A percentile compares a stretch with the other conserved stretches of the same genome.
phyloP scores from a whole-genome alignment of 805 yeast genomes.

The Candida namnaoensis region DNA sequence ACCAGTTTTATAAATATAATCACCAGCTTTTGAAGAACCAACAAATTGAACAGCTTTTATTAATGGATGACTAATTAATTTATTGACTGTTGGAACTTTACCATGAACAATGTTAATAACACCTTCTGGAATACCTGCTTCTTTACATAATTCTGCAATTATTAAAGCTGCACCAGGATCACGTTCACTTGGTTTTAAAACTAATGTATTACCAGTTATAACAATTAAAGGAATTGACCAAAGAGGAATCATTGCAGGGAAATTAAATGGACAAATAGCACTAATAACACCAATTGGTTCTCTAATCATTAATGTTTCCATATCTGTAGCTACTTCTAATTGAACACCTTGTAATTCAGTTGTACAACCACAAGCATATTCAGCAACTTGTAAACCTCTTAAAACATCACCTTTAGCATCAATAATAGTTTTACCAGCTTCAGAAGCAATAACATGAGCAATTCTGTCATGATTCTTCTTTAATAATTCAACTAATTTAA shows the following conservation, averaged over 20 bases:
- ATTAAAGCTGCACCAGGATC: constrained; percentile 75
- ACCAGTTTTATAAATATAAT: constrained; percentile 61
- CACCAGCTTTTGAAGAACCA: constrained; percentile 69
- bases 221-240: constrained; percentile 48
- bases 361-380: constrained; percentile 60
- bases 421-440: constrained; percentile 70
- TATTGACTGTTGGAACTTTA: constrained; percentile 61
- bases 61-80: constrained; percentile 58
- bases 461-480: constrained; percentile 59
- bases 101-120: constrained; percentile 68
- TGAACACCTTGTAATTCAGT: constrained; percentile 54
- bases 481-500: constrained; percentile 57
- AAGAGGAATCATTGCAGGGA: constrained; percentile 73
- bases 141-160: constrained; percentile 55
- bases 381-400: constrained; percentile 73
- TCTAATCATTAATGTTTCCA: constrained; percentile 68
- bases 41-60: constrained; percentile 71
- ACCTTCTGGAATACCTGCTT: constrained; percentile 72
- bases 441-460: constrained; percentile 55
- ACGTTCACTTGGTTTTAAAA: constrained; percentile 61
- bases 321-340: constrained; percentile 61
- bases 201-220: constrained; percentile 67
- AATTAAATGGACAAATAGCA: constrained; percentile 75
- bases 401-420: constrained; percentile 73
- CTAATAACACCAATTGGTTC: constrained; percentile 70